Conservation (phyloP, 2,329 filamentous ascomycete genomes). For the Cercospora sesami region DNA sequence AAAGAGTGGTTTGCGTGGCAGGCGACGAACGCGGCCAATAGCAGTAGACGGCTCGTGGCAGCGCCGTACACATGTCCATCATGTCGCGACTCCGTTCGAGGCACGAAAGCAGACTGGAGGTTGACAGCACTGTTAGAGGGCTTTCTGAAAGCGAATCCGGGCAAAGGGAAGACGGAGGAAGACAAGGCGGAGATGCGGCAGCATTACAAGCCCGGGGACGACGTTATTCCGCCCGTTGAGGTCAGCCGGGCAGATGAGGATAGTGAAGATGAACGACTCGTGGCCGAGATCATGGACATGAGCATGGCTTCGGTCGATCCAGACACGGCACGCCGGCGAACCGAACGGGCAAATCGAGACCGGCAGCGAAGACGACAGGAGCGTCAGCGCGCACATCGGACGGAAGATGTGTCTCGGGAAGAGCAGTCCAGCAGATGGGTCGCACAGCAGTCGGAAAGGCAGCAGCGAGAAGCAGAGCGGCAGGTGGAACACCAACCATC, state of each 20-base stretch:
- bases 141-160: slow-evolving; percentile 77
- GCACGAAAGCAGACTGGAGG: slow-evolving; percentile 85
- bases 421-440: slow-evolving; percentile 21
- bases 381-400: slow-evolving; percentile 14
- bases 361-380: slow-evolving; percentile 24
- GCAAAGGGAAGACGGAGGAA: slow-evolving; percentile 64
- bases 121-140: slow-evolving; percentile 89
- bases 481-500: slow-evolving; percentile 85
- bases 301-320: slow-evolving; percentile 67
- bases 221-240: slow-evolving; percentile 67
- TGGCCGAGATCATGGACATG: slow-evolving; percentile 70
- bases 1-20: slow-evolving; percentile 96
- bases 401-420: slow-evolving; percentile 14
- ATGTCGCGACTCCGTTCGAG: slow-evolving; percentile 82
- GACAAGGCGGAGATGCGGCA: slow-evolving; percentile 75
- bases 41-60: slow-evolving; percentile 37
- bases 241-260: slow-evolving; percentile 55
- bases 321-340: slow-evolving; percentile 30
- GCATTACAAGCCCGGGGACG: slow-evolving; percentile 79
- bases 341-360: slow-evolving; percentile 25
- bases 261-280: slow-evolving; percentile 63
- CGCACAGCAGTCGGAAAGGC: slow-evolving; percentile 20
- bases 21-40: slow-evolving; percentile 56
- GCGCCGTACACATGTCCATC: slow-evolving; percentile 83
- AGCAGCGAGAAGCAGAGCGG: slow-evolving; percentile 30